These are phyloP conservation scores for Neurospora sp. DNA, from an alignment of 495 filamentous ascomycete species.

Conservation along the genomic window DNA sequence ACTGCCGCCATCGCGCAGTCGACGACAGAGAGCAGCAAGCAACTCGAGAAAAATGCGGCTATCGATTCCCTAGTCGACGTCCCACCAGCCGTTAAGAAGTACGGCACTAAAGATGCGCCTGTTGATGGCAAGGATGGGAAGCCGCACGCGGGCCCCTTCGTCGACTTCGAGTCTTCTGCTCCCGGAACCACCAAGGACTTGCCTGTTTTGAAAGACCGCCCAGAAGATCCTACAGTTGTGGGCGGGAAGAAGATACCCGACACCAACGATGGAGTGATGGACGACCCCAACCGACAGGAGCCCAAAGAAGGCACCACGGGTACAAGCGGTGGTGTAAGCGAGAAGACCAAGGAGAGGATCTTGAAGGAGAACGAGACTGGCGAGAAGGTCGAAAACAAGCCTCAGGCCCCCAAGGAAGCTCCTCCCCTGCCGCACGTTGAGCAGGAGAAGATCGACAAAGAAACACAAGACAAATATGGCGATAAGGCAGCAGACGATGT, in stretches of 20 bases:
- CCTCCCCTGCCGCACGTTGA: conserved; percentile 74
- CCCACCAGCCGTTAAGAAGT: conserved; percentile 23
- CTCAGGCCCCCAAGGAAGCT: conserved; percentile 73
- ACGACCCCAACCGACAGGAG: conserved; percentile 60
- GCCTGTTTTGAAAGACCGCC: conserved; percentile 37
- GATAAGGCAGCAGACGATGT: conserved; percentile 34
- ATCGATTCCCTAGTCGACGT: conserved; percentile 5
- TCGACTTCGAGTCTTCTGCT: conserved; percentile 48
- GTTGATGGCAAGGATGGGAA: conserved; percentile 94
- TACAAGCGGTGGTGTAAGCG: conserved; percentile 75
- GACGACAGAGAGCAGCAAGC: conserved; percentile 4
- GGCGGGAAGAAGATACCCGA: conserved; percentile 65
- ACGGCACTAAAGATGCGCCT: conserved; percentile 77
- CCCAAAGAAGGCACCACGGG: conserved; percentile 81
- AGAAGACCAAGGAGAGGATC: conserved; percentile 65
- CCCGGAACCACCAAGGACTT: conserved; percentile 33
- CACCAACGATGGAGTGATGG: conserved; percentile 83
- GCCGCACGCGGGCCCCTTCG: conserved; percentile 84
- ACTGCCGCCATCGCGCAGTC: conserved; percentile 22
- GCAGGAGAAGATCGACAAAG: conserved; percentile 45
- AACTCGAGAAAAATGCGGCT: conserved; percentile 10
- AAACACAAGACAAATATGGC: conserved; percentile 24
- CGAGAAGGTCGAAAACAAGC: conserved; percentile 57
- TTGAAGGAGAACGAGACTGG: conserved; percentile 49
- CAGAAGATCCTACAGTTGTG: conserved; percentile 33